These are phyloP conservation scores for Rhodotorula mucilaginosa DNA, from an alignment of 1,284 basidiomycete genomes.

Conservation along the genomic window DNA sequence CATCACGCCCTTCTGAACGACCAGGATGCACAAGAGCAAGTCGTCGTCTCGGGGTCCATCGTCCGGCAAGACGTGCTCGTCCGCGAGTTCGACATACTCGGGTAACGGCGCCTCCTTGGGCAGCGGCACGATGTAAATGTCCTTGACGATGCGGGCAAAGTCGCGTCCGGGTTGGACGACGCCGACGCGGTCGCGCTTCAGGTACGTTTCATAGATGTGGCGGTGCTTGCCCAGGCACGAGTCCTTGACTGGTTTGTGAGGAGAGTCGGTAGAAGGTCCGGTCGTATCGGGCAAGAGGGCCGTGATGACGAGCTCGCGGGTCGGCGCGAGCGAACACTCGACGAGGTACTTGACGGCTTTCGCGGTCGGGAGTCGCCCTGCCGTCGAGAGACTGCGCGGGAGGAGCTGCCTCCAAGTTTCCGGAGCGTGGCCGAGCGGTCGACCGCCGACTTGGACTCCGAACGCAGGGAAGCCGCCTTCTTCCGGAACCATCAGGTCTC, in stretches of 20 bases:
- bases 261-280: slow-evolving; percentile 35
- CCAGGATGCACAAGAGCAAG: slow-evolving; percentile 76
- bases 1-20: slow-evolving; percentile 60
- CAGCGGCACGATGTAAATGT: slow-evolving; percentile 83
- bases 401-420: slow-evolving; percentile 42
- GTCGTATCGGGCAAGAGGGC: slow-evolving; percentile 41
- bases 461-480: slow-evolving; percentile 44
- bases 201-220: slow-evolving; percentile 42
- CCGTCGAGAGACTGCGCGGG: slow-evolving; percentile 35
- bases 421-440: slow-evolving; percentile 37
- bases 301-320: slow-evolving; percentile 44
- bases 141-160: slow-evolving; percentile 58
- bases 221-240: slow-evolving; percentile 40
- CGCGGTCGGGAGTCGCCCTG: slow-evolving; percentile 43
- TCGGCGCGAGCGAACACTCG: slow-evolving; percentile 43
- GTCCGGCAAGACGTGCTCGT: slow-evolving; percentile 62
- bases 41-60: slow-evolving; percentile 62
- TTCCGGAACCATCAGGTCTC: slow-evolving; percentile 43
- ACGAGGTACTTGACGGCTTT: slow-evolving; percentile 46
- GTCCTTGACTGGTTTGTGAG: slow-evolving; percentile 38
- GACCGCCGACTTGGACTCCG: slow-evolving; percentile 44
- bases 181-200: slow-evolving; percentile 43
- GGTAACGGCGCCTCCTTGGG: slow-evolving; percentile 67
- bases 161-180: slow-evolving; percentile 42
- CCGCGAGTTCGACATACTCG: slow-evolving; percentile 79